A percentile compares a stretch with the other conserved stretches of the same genome.
These are phyloP conservation scores for Beauveria brongniartii DNA, from an alignment of 2,329 filamentous ascomycete species.

Conservation along the genomic window DNA sequence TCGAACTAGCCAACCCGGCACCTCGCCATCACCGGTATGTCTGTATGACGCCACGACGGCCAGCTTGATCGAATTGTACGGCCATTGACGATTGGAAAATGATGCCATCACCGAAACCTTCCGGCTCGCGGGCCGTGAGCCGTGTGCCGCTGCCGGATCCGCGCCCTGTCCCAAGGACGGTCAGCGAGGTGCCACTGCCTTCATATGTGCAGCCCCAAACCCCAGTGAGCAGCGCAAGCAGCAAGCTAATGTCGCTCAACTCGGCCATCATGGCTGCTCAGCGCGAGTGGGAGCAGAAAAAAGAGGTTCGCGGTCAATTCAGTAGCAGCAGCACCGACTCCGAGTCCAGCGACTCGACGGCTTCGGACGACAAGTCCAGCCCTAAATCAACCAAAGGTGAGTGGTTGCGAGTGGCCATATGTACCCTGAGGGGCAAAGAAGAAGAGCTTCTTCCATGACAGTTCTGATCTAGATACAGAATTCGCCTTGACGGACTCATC, in stretches of 20 bases:
- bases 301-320: neutral
- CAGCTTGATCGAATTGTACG: neutral
- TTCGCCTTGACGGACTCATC: neutral
- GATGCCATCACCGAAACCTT: neutral
- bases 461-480: neutral
- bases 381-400: neutral
- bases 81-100: neutral
- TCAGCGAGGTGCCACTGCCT: neutral
- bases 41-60: neutral
- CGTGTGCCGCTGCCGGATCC: neutral
- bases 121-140: neutral
- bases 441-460: too few species aligned
- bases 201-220: neutral
- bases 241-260: constrained; percentile 6
- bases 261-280: constrained; percentile 22
- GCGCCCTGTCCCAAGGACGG: too few species aligned
- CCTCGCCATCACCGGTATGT: neutral
- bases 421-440: too few species aligned
- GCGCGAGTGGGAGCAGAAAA: constrained; percentile 20
- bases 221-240: neutral
- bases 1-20: neutral
- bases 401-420: neutral
- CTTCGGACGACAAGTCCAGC: neutral
- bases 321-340: neutral
- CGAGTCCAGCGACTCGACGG: neutral